Evolutionary conservation across 495 filamentous ascomycete genomes (phyloP), one percentile per base, ranked within the genome.

Genomic region (Penicillium taxi): DNA sequence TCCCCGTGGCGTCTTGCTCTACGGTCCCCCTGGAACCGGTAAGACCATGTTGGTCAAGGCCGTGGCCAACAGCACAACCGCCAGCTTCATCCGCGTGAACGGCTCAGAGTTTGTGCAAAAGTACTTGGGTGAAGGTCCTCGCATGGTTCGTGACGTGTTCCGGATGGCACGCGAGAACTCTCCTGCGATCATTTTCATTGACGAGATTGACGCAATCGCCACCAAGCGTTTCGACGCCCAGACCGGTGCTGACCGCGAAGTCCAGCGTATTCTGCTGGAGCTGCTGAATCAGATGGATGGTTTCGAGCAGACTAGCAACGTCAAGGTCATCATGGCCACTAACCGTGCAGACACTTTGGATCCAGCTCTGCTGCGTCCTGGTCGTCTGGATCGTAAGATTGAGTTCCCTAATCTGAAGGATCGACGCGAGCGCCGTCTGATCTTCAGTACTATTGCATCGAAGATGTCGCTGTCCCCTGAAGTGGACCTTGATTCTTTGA

Each of bases 271-370:
- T 52, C 67, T 98, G 39, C 78, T 98, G 37, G 91, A 98, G 59
- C 70, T 98, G 42, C 78, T 98, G 40, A 98, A 98, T 67, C 91
- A 98, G 65, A 96, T 98, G 91, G 91, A 98, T 63, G 91, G 91
- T 44, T 98, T 98, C 66, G 91, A 98, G 59, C 91, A 96, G 60
- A 90, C 87, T 2, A 83, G 86, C 64, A 96, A 96, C 57, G 93
- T 98, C 59, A 98, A 98, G 66, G 91, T 98, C 53, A 96, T 98
- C 69, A 98, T 98, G 91, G 91, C 91, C 39, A 98, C 91, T 45
- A 98, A 98, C 68, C 80, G 91, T 48, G 93, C 91, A 32, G 91
- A 98, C 53, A 98, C 93, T 9, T 72, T 98, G 33, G 91, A 98
- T 55, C 91, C 91, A 3, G 91, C 91, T 9, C 66, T 98, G 48